Evolutionary conservation across 139 green algal species (phyloP), one percentile per base, ranked within the genome.

Genomic region (Pleodorina starrii): DNA sequence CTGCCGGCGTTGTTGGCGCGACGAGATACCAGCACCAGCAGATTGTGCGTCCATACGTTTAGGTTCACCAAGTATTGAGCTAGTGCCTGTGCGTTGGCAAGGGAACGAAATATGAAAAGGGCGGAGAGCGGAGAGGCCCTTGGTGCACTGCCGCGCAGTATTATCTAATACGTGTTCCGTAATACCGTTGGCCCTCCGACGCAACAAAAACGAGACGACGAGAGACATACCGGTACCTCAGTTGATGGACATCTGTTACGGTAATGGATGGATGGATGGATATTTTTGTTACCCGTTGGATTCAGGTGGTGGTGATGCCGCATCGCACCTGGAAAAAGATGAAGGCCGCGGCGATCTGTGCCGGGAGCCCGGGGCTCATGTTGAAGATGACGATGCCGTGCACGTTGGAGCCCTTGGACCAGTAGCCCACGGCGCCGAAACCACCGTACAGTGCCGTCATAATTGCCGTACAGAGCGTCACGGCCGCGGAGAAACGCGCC

Each of bases 11-110:
- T 83, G 40, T 7, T 46, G 48, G 10, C 25, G 27, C 69, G 63
- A 21, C 92, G 75, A 10, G 89, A 89, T 4, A 94, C 11, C 48
- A 96, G 87, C 16, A 91, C 85, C 72, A 96, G 73, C 25, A 96
- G 80, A 85, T 96, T 96, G 92, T 96, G 93, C 14, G 90, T 93
- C 91, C 92, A 96, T 16, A 95, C 88, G 54, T 96, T 96, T 25
- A 95, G 54, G 86, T 94, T 96, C 46, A 96, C 90, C 76, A 96
- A 86, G 73, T 96, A 96, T 90, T 96, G 93, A 4, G 90, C 90
- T 32, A 93, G 71, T 0, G 92, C 93, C 92, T 95, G 80, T 16
- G 73, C 48, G n/a, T 73, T 40, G 54, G 54, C 54, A 66, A 66
- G 54, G 21, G 29, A 25, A 66, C 54, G 17, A 60, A 60, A n/a